phyloP scores from a whole-genome alignment of 768 basidiomycete genomes.

The Macrolepiota fuliginosa region DNA sequence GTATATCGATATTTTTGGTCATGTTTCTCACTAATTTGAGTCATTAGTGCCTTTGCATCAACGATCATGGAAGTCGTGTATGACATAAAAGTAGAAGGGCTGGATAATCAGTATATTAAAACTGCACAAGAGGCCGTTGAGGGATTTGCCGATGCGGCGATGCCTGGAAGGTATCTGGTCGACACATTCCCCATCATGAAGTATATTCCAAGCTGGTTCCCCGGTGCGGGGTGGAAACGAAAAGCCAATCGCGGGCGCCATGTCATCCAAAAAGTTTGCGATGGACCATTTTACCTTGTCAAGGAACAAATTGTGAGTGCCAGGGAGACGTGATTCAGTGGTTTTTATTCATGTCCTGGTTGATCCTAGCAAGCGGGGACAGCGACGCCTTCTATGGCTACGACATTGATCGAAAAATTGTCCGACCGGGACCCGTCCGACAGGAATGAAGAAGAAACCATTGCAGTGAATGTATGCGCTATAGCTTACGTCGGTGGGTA shows the following conservation, averaged over 20 bases:
- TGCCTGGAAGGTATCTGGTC: slow-evolving; percentile 19
- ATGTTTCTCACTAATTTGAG: not conserved
- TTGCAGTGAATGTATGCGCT: slow-evolving; percentile 4
- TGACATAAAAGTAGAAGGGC: slow-evolving; percentile 24
- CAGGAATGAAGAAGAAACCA: not conserved
- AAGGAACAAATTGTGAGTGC: not conserved
- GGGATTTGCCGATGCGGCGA: slow-evolving; percentile 19
- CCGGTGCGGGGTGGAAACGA: slow-evolving; percentile 42
- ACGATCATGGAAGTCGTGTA: slow-evolving; percentile 16
- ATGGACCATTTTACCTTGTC: slow-evolving; percentile 35
- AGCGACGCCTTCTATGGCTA: slow-evolving; percentile 2
- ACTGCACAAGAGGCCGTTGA: slow-evolving; percentile 28
- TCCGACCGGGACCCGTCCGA: not conserved
- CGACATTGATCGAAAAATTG: slow-evolving; percentile 2
- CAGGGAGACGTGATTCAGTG: no score
- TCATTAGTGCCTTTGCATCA: not conserved
- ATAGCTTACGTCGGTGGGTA: slow-evolving; percentile 8
- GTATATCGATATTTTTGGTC: not conserved
- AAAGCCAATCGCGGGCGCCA: slow-evolving; percentile 33
- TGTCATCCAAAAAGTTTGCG: slow-evolving; percentile 29
- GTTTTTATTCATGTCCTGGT: not conserved
- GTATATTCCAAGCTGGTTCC: slow-evolving; percentile 36
- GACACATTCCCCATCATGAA: slow-evolving; percentile 19
- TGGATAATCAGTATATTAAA: slow-evolving; percentile 33
- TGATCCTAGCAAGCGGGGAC: not conserved